Evolutionary conservation across 805 yeast genomes (phyloP), one percentile per base, ranked within the genome.

Genomic region (Metschnikowia lochheadii): DNA sequence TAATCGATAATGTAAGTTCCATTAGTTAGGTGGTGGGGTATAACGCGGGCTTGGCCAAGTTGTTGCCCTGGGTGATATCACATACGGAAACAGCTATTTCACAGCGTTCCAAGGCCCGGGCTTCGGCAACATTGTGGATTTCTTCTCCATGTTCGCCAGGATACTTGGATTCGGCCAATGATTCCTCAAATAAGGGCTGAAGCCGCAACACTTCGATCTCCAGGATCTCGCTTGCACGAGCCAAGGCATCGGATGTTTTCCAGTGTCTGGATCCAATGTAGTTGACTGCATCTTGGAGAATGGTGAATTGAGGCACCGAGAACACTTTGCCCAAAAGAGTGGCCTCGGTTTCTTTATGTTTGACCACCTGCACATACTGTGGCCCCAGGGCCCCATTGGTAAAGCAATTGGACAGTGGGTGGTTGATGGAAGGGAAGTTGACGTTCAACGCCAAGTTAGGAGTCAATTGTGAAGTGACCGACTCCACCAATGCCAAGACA

Each of bases 381-480:
- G 57, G 57, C 2, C 56, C 54, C 13, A 37, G 17, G 3, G 31
- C 6, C 6, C 49, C 51, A 5, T 48, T 41, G 21, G 63, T 57
- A 39, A 45, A 42, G 52, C 71, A 67, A 6, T 52, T 55, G 6
- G 67, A 59, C 33, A 49, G 44, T 10, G 46, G 56, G 37, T 60
- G 61, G 52, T 65, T 67, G 21, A 65, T 53, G 5, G 68, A 62
- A 3, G 72, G 72, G 46, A 67, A 61, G 50, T 63, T 64, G 46
- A 67, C 49, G 50, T 65, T 64, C 31, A 64, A 51, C 3, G 62
- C 34, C 40, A 33, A 31, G 35, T 48, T 44, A 13, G 31, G 36
- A 4, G 48, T 49, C 42, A 56, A 39, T 17, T 29, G 52, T 8
- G 45, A 32, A 11, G 43, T 39, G 17, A 65, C 53, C 6, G 35